phyloP scores from a whole-genome alignment of 805 yeast species.

The Metschnikowia vanudenii region DNA sequence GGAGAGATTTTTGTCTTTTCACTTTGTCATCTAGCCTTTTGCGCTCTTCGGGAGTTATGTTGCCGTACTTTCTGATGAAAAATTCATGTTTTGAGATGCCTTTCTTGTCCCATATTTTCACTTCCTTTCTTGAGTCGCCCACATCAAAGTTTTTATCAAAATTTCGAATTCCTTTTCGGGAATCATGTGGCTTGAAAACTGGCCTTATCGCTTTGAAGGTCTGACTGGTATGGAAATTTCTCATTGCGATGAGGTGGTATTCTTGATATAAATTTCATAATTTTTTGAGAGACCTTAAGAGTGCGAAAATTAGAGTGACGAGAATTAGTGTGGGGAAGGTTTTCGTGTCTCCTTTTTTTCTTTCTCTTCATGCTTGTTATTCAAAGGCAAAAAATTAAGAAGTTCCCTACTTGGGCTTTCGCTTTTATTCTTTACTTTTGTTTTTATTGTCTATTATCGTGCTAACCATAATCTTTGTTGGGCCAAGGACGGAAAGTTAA shows the following conservation, averaged over 20 bases:
- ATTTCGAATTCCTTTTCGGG: conserved; percentile 6
- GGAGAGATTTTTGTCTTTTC: conserved; percentile 29
- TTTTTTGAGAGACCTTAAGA: neutral
- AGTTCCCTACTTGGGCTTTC: too few relatives aligned
- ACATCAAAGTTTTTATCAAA: conserved; percentile 49
- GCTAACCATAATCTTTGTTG: too few relatives aligned
- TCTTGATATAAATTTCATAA: neutral
- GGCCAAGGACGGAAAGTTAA: too few relatives aligned
- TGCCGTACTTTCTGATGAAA: conserved; percentile 63
- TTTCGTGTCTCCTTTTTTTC: too few relatives aligned
- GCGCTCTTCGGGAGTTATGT: conserved; percentile 53
- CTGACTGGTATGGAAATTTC: conserved; percentile 15
- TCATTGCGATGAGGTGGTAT: conserved; percentile 5
- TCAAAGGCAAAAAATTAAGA: too few relatives aligned
- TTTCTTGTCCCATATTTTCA: conserved; percentile 66
- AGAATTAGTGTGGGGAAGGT: too few relatives aligned
- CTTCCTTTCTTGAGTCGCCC: conserved; percentile 17
- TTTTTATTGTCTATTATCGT: too few relatives aligned
- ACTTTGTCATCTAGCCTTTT: conserved; percentile 30
- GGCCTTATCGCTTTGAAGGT: conserved; percentile 11
- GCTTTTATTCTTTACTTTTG: too few relatives aligned
- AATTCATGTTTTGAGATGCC: conserved; percentile 61
- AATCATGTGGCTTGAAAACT: conserved; percentile 11
- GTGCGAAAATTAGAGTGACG: neutral
- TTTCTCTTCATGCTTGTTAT: too few relatives aligned